A percentile compares a stretch with the other conserved stretches of the same genome.
These are phyloP conservation scores for Fusarium anguioides DNA, from an alignment of 2,329 filamentous ascomycete species.

Conservation along the genomic window DNA sequence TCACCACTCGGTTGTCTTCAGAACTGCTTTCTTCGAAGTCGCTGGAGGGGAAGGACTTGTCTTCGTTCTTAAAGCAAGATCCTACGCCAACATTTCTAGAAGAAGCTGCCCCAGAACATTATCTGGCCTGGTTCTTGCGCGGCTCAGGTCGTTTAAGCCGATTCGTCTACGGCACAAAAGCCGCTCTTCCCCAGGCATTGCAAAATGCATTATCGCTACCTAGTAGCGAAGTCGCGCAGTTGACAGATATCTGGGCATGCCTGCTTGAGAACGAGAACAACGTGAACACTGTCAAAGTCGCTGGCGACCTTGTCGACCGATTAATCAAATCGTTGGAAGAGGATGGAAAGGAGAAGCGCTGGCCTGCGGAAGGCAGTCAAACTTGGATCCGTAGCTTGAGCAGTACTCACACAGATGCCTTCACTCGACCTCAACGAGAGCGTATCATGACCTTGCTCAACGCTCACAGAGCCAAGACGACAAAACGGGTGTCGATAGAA, in stretches of 20 bases:
- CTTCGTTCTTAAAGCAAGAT: conserved; percentile 22
- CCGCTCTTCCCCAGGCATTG: conserved; percentile 42
- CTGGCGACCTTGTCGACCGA: conserved; percentile 48
- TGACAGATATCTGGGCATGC: conserved; percentile 46
- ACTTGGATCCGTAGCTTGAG: conserved; percentile 50
- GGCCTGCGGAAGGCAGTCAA: conserved; percentile 47
- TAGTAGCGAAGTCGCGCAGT: conserved; percentile 21
- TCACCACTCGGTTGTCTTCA: conserved; percentile 49
- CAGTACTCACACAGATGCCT: conserved; percentile 52
- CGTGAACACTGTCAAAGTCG: conserved; percentile 50
- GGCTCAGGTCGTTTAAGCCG: conserved; percentile 49
- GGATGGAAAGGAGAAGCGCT: conserved; percentile 47
- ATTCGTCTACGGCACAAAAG: conserved; percentile 44
- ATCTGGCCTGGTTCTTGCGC: conserved; percentile 50
- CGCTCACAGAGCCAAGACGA: conserved; percentile 42
- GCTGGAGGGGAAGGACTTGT: conserved; percentile 40
- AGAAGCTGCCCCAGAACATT: conserved; percentile 46
- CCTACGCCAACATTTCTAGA: conserved; percentile 42
- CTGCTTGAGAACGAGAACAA: conserved; percentile 54
- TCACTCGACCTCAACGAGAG: conserved; percentile 58
- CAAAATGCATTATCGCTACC: conserved; percentile 39
- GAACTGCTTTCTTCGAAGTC: conserved; percentile 44
- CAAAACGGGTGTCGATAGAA: conserved; percentile 42
- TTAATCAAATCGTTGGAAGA: conserved; percentile 46
- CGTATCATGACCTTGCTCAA: conserved; percentile 53